Base-by-base conservation (phyloP, 176 grass and related monocot species). In the Poa annua region DNA sequence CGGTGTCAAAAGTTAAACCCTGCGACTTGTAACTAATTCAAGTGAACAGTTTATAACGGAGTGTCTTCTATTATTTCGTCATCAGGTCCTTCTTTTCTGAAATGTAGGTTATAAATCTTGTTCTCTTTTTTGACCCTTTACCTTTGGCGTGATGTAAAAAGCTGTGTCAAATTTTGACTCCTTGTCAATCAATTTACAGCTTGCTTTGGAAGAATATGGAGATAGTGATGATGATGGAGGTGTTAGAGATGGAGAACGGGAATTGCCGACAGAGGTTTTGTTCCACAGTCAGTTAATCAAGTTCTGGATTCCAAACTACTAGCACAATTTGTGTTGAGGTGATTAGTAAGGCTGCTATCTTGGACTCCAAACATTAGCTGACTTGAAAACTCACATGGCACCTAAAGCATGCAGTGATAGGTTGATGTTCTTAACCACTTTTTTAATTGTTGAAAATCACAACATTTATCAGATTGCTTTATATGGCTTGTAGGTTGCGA, bases 191-290 rank as follows among this genome's bases (percentile, higher is more conserved):
- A 34, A 88, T 10, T 75, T 81, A 64, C 80, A 94, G 89, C 89
- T 94, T 72, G 84, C 89, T 42, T 71, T 92, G 85, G 82, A 85
- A 92, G 92, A 94, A 51, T 94, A 94, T 69, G 92, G 86, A 69
- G 87, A 86, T 72, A 94, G 83, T 81, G 92, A 88, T 70, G 84
- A 86, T 54, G 89, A 84, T 75, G 76, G 11, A 67, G 78, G 1
- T 49, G 80, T 44, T 77, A 82, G 65, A 59, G 50, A 84, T 36
- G 69, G 54, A 24, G 89, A 90, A 57, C 72, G 75, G 77, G 87
- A 88, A 80, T 83, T 94, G 20, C 69, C 85, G 8, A 34, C 17
- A 45, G 81, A 94, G 42, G 81, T 81, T 88, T 79, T 87, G 45
- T 94, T 85, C 86, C 79, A 82, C 25, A 60, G 36, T 52, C 85